A percentile compares a stretch with the other conserved stretches of the same genome.
Evolutionary conservation across 1,284 basidiomycete genomes (phyloP).

Genomic region (Melampsora larici-populina): DNA sequence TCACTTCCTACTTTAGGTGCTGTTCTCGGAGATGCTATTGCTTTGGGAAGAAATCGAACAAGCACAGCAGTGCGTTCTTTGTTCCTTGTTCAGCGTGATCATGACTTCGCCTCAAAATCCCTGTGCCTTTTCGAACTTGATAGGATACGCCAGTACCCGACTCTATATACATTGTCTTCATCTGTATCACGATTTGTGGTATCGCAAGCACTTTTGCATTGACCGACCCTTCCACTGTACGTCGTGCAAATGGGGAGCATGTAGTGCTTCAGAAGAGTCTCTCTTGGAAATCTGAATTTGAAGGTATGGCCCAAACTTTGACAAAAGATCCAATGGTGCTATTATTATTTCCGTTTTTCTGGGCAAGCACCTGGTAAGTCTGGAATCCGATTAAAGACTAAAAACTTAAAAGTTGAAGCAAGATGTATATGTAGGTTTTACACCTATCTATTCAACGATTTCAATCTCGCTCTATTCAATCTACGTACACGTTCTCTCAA

Average conservation of each 20-base stretch:
- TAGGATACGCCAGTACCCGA: constrained; percentile 34
- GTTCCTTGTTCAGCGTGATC: background rate
- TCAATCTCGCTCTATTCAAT: constrained; percentile 52
- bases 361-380: constrained; percentile 46
- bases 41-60: constrained; percentile 24
- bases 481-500: constrained; percentile 53
- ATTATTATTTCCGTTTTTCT: constrained; percentile 49
- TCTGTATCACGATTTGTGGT: constrained; percentile 45
- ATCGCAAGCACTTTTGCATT: constrained; percentile 32
- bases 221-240: constrained; percentile 43
- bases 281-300: constrained; percentile 48
- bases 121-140: background rate
- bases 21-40: constrained; percentile 39
- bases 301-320: constrained; percentile 46
- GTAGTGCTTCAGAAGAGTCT: constrained; percentile 48
- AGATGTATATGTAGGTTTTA: constrained; percentile 22
- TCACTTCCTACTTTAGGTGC: constrained; percentile 18
- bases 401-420: no score
- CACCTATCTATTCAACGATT: constrained; percentile 45
- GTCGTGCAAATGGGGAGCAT: constrained; percentile 47
- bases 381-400: background rate
- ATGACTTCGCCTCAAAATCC: background rate
- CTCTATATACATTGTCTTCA: constrained; percentile 48
- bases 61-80: constrained; percentile 12
- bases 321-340: constrained; percentile 46